Base-by-base conservation (phyloP, 371 early-diverging fungal genomes). In the Mucor indicus region DNA sequence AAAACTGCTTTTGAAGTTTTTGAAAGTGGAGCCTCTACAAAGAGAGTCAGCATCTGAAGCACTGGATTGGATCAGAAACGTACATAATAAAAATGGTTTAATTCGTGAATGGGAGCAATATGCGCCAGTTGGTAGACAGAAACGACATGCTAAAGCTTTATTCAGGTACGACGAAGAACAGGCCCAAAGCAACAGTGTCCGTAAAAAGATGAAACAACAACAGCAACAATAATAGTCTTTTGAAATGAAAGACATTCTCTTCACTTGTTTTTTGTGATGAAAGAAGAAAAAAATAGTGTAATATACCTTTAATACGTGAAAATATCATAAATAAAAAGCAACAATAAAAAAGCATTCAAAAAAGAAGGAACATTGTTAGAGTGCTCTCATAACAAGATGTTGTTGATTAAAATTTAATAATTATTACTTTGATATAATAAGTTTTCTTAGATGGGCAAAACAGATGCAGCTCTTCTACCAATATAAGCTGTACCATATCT, bases 401-500 rank as follows among this genome's bases (percentile, higher is more conserved):
- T n/a, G n/a, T n/a, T n/a, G n/a, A n/a, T n/a, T n/a, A n/a, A n/a
- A n/a, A n/a, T n/a, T n/a, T n/a, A n/a, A n/a, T n/a, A n/a, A n/a
- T n/a, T n/a, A n/a, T n/a, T n/a, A n/a, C n/a, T n/a, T n/a, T n/a
- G n/a, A n/a, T n/a, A n/a, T n/a, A n/a, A 10, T 36, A 2, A 8
- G 20, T 2, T 39, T 25, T 40, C 16, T 67, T 68, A 77, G 19
- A 73, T 57, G 13, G 77, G 77, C 31, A 77, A 44, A 43, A 77
- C 42, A 2, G 77, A 71, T 0, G 65, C 64, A 19, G 69, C 73
- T 60, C 71, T 59, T 52, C 77, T 48, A n/a, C 71, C 73, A 42
- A 77, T 57, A 31, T 70, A 70, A 11, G 67, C 55, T 24, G 63
- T 58, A 10, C 73, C 77, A 27, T 73, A 77, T 37, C 77, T 63